Base-by-base conservation (phyloP, 768 basidiomycete species). In the Mycena epipterygia region DNA sequence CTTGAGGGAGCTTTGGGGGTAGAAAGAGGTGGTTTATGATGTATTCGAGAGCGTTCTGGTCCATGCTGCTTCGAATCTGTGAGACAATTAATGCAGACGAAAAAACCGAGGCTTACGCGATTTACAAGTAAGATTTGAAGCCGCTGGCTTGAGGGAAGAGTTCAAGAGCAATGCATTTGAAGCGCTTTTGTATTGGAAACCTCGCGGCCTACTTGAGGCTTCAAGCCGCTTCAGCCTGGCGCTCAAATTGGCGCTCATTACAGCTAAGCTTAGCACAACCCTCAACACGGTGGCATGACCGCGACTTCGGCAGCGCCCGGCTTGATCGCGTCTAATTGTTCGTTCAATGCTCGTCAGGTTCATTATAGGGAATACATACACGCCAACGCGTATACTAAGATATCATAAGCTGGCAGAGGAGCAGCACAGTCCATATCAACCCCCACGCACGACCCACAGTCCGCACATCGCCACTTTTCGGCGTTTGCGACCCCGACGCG, bases 11-110 rank as follows among this genome's bases (percentile, higher is more conserved):
- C 42, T 77, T 78, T 1, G 84, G 81, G 4, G 87, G 87, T 11
- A 81, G 70, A 69, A 87, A 85, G 0, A 88, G 76, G 56, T 88
- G 87, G 8, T 81, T 81, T 14, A 85, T 59, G 33, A 81, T 71
- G 70, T 85, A 88, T 17, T 73, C 35, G 21, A 81, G 74, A 3
- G 79, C 23, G 5, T 14, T 13, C n/a, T 2, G 30, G 23, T 66
- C 17, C 64, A 66, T 66, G 19, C 51, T 64, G 39, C 25, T 25
- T 48, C 14, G 46, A 25, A 41, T 17, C 12, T 41, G 13, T 48
- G 5, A 48, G 46, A 16, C 46, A 13, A 25, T 27, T 11, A 25
- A 11, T 23, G 6, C 46, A 16, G 11, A 48, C 23, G 25, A 25
- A n/a, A 23, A 7, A 4, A 7, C n/a, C 2, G 25, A 48, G 23